Conservation (phyloP, 73 alveolate species). For the Tetrahymena elliotti region DNA sequence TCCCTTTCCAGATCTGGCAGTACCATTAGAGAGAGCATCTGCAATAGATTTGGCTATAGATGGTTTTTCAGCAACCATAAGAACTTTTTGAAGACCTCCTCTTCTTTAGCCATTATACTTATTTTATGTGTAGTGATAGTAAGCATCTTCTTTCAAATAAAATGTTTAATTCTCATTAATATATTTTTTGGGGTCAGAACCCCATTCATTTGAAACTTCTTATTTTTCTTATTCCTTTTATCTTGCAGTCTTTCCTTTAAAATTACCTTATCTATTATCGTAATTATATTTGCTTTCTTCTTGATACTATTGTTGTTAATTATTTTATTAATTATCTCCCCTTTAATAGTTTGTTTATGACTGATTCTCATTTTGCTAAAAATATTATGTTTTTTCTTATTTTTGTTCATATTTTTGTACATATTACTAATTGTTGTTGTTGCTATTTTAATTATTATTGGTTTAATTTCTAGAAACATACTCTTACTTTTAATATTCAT, state of each 20-base stretch:
- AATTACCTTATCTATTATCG: neutral
- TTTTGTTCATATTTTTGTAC: neutral
- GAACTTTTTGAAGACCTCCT: slow-evolving; percentile 37
- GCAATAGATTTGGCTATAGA: slow-evolving; percentile 95
- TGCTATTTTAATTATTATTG: neutral
- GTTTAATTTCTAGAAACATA: neutral
- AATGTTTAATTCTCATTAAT: neutral
- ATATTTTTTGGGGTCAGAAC: neutral
- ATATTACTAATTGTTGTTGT: neutral
- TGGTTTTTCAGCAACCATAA: slow-evolving; percentile 99
- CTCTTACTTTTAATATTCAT: neutral
- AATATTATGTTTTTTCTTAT: neutral
- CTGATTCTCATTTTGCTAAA: neutral
- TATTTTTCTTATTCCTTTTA: neutral
- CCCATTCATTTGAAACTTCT: neutral
- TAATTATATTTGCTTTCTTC: neutral
- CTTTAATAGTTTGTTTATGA: neutral
- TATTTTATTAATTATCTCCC: neutral
- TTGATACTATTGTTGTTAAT: neutral
- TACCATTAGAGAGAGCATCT: slow-evolving; percentile 54
- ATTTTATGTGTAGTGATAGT: neutral
- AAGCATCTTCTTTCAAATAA: neutral
- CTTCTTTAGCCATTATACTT: neutral
- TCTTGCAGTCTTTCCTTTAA: neutral
- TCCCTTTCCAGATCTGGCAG: slow-evolving; percentile 2